phyloP scores from a whole-genome alignment of 75 land plant genomes.

The Cryptomeria japonica region DNA sequence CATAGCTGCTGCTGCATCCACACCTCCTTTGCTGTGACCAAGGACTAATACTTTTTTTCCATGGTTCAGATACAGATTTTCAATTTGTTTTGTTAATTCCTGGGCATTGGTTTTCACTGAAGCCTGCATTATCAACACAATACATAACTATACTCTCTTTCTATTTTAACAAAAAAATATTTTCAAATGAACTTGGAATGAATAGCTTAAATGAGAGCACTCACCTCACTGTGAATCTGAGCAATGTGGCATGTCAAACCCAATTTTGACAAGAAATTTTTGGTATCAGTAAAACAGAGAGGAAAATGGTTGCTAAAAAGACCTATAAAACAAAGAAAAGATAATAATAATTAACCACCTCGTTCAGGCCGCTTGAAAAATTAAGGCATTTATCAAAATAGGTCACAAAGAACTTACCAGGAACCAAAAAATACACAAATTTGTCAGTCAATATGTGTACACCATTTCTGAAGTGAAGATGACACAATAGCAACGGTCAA shows the following conservation, averaged over 20 bases:
- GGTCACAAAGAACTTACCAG: slow-evolving; percentile 53
- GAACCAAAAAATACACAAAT: slow-evolving; percentile 83
- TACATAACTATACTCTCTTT: background rate
- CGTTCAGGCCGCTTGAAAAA: background rate
- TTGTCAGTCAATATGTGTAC: slow-evolving; percentile 80
- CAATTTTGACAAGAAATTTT: slow-evolving; percentile 83
- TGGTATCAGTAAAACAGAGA: slow-evolving; percentile 82
- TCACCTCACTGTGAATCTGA: slow-evolving; percentile 96
- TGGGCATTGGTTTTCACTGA: slow-evolving; percentile 95
- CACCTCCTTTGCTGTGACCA: slow-evolving; percentile 99
- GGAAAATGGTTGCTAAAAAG: slow-evolving; percentile 98
- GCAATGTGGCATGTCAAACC: slow-evolving; percentile 95
- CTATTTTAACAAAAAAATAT: background rate
- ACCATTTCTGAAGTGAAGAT: slow-evolving; percentile 61
- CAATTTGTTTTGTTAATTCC: slow-evolving; percentile 87
- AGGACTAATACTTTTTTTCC: slow-evolving; percentile 83
- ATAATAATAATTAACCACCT: background rate
- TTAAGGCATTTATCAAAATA: background rate
- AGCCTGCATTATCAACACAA: slow-evolving; percentile 52
- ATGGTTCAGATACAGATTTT: slow-evolving; percentile 88
- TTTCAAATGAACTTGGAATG: background rate
- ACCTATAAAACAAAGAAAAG: slow-evolving; percentile 46
- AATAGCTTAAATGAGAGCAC: background rate
- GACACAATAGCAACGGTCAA: background rate
- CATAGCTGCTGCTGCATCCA: slow-evolving; percentile 96